Conservation (phyloP, 805 yeast species). For the Hemisphaericaspora nanyangensis region DNA sequence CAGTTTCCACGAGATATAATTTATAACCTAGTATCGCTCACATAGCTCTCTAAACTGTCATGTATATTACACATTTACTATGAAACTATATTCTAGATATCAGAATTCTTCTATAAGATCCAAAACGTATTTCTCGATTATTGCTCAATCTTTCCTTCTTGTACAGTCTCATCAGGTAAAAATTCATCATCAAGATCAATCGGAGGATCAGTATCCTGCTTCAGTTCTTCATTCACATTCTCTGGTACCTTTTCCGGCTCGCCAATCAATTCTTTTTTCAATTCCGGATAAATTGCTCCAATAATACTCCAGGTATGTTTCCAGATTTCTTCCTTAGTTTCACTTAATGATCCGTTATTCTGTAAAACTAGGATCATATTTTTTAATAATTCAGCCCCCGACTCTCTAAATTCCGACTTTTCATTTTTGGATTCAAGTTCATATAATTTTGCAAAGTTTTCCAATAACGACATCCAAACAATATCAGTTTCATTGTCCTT, state of each 20-base stretch:
- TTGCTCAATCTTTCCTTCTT: no score
- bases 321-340: conserved; percentile 26
- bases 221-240: neutral
- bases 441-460: conserved; percentile 26
- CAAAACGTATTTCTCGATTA: no score
- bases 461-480: conserved; percentile 35
- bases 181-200: neutral
- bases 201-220: neutral
- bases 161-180: neutral
- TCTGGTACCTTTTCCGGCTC: neutral
- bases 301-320: conserved; percentile 29
- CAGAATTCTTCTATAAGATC: no score
- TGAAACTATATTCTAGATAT: no score
- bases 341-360: conserved; percentile 19
- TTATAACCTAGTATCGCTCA: no score
- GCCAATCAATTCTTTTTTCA: conserved; percentile 16
- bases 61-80: no score
- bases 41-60: no score
- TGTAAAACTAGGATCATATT: conserved; percentile 40
- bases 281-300: conserved; percentile 23
- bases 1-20: no score
- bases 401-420: conserved; percentile 22
- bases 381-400: conserved; percentile 35
- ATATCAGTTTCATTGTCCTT: conserved; percentile 17
- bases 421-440: conserved; percentile 14